Evolutionary conservation across 257 asterid genomes (phyloP).

Genomic region (Petrea volubilis): DNA sequence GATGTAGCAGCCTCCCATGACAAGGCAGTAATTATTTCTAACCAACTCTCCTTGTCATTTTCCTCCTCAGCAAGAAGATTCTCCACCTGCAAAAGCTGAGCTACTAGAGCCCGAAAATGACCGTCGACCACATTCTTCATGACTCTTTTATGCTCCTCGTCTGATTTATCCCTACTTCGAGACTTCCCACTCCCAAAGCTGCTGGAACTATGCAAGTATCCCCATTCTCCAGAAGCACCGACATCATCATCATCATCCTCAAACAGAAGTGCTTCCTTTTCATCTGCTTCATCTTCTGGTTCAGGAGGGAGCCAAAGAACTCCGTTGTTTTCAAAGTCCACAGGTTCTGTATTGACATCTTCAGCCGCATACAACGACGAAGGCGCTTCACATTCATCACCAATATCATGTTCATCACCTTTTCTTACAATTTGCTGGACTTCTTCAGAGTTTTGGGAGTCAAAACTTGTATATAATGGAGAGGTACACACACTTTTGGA

Average conservation of each 20-base stretch:
- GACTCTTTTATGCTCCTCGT: conserved; percentile 78
- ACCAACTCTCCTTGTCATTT: conserved; percentile 80
- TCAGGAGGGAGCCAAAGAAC: conserved; percentile 97
- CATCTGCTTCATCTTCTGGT: conserved; percentile 97
- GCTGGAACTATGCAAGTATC: conserved; percentile 55
- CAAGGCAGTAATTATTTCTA: conserved; percentile 80
- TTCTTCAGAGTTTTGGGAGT: conserved; percentile 56
- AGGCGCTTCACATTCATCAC: conserved; percentile 80
- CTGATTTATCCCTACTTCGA: conserved; percentile 78
- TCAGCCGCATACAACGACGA: conserved; percentile 72
- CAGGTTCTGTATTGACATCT: conserved; percentile 66
- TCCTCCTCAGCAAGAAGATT: conserved; percentile 75
- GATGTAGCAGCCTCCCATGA: conserved; percentile 98
- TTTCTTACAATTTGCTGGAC: conserved; percentile 46
- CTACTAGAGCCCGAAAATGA: conserved; percentile 90
- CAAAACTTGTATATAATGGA: conserved; percentile 40
- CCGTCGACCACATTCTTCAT: conserved; percentile 86
- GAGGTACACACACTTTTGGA: conserved; percentile 47
- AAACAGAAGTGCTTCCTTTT: conserved; percentile 59
- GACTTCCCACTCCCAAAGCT: conserved; percentile 88
- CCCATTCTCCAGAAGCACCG: conserved; percentile 90
- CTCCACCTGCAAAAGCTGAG: conserved; percentile 95
- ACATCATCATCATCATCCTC: conserved; percentile 80
- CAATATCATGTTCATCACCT: conserved; percentile 50
- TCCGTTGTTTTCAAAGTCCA: conserved; percentile 91